A percentile compares a stretch with the other conserved stretches of the same genome.
Conservation (phyloP, 202 grass and related monocot genomes). For the Setaria italica region DNA sequence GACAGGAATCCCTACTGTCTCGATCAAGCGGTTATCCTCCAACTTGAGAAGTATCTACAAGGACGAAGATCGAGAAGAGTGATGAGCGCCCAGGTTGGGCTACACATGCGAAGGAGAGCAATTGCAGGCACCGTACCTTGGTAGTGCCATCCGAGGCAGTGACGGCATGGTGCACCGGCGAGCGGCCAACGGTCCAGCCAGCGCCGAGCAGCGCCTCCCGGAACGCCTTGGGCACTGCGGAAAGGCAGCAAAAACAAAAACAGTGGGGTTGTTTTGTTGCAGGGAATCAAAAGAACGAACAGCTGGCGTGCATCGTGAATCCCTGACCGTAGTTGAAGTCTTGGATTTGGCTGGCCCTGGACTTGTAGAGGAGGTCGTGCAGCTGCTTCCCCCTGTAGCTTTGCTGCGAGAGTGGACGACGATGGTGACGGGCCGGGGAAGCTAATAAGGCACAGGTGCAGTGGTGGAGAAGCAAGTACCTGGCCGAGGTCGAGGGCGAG, state of each 20-base stretch:
- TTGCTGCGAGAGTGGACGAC: slow-evolving; percentile 52
- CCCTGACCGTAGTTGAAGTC: slow-evolving; percentile 66
- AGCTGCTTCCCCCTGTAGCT: slow-evolving; percentile 94
- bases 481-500: slow-evolving; percentile 76
- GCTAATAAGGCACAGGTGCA: too few relatives aligned
- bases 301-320: neutral
- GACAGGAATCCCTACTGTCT: slow-evolving; percentile 90
- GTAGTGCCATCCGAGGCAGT: slow-evolving; percentile 80
- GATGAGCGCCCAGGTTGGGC: neutral
- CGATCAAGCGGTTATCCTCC: slow-evolving; percentile 89
- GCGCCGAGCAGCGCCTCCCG: slow-evolving; percentile 67
- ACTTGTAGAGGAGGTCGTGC: slow-evolving; percentile 91
- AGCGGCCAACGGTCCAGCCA: slow-evolving; percentile 81
- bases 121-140: slow-evolving; percentile 51
- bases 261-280: neutral
- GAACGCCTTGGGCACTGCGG: slow-evolving; percentile 81
- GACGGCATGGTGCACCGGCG: slow-evolving; percentile 75
- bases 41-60: slow-evolving; percentile 92
- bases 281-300: slow-evolving; percentile 48
- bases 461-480: slow-evolving; percentile 39
- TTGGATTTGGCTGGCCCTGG: slow-evolving; percentile 76
- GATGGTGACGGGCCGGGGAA: too few relatives aligned
- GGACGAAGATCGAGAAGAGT: slow-evolving; percentile 3
- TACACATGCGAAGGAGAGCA: too few relatives aligned
- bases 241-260: neutral